Conservation (phyloP, 805 yeast species). For the Kazachstania martiniae region DNA sequence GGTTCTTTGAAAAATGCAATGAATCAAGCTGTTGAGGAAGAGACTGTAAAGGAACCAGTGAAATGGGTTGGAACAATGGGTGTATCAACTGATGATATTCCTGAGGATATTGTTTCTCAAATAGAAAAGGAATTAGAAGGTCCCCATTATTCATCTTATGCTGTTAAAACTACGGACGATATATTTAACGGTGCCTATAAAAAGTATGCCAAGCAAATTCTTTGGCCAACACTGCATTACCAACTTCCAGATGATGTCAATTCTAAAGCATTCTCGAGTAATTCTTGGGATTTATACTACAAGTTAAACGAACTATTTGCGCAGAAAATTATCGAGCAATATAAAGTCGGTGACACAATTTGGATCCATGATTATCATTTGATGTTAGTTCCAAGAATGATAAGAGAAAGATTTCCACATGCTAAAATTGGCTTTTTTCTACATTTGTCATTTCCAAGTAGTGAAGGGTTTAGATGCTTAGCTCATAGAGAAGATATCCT, state of each 20-base stretch:
- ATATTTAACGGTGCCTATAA: conserved; percentile 84
- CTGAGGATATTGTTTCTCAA: conserved; percentile 39
- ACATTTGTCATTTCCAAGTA: conserved; percentile 90
- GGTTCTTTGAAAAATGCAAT: conserved; percentile 84
- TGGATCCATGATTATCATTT: conserved; percentile 96
- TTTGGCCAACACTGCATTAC: conserved; percentile 93
- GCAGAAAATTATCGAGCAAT: conserved; percentile 53
- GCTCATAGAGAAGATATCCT: conserved; percentile 74
- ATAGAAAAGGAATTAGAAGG: conserved; percentile 38
- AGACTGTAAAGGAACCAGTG: conserved; percentile 28
- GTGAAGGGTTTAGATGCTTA: conserved; percentile 88
- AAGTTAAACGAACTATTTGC: conserved; percentile 70
- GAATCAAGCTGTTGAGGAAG: conserved; percentile 41
- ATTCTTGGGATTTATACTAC: conserved; percentile 80
- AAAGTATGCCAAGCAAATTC: conserved; percentile 82
- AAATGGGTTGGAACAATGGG: conserved; percentile 86
- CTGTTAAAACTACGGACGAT: conserved; percentile 63
- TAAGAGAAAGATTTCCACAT: conserved; percentile 60
- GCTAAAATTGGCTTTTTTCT: conserved; percentile 88
- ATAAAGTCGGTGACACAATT: conserved; percentile 63
- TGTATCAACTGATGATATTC: conserved; percentile 81
- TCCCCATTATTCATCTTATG: conserved; percentile 42
- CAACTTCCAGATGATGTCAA: conserved; percentile 93
- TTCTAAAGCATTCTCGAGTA: conserved; percentile 87
- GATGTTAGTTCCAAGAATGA: conserved; percentile 74